Evolutionary conservation across 108 stramenopile genomes (phyloP), one percentile per base, ranked within the genome.

Genomic region (Aurantiochytrium sp.): DNA sequence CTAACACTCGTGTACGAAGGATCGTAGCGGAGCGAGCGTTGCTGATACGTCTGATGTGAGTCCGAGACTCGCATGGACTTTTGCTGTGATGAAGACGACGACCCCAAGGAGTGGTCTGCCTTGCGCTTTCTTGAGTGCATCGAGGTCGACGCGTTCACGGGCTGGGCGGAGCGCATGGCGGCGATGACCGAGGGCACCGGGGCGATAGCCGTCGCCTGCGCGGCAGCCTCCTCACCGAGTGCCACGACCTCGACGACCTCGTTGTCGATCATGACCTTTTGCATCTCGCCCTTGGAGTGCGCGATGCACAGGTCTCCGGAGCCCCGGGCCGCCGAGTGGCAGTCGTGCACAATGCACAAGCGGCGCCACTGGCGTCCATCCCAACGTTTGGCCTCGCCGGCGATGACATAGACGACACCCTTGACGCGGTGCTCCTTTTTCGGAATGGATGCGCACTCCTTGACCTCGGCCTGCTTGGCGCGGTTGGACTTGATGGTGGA

Each of bases 401-500:
- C 23, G 25, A 83, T 28, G 49, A 53, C 49, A 23, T 83, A 83
- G n/a, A 83, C 76, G n/a, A 53, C 76, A 45, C 76, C 76, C 76
- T 83, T 83, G 49, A 83, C 76, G 25, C 76, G 45, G 76, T 47
- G 19, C 45, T 83, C 76, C 51, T 83, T 83, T 45, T 83, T 83
- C 3, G 76, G 76, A 2, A 53, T 83, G n/a, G 19, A 43, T 8
- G 3, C 51, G 76, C 76, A 83, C 19, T 53, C 76, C 10, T 45
- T 35, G 76, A 83, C 49, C 49, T 83, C 25, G 45, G 76, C 76
- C 28, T 47, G 76, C 76, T 83, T 83, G 12, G 76, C 76, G 49
- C 76, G 45, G 76, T 83, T 83, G 18, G 76, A 83, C 51, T 83
- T 83, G 45, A 83, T 83, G 45, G 76, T 83, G n/a, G 76, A 83